These are phyloP conservation scores for Termitomyces sp. DNA, from an alignment of 1,284 basidiomycete genomes.

Conservation along the genomic window DNA sequence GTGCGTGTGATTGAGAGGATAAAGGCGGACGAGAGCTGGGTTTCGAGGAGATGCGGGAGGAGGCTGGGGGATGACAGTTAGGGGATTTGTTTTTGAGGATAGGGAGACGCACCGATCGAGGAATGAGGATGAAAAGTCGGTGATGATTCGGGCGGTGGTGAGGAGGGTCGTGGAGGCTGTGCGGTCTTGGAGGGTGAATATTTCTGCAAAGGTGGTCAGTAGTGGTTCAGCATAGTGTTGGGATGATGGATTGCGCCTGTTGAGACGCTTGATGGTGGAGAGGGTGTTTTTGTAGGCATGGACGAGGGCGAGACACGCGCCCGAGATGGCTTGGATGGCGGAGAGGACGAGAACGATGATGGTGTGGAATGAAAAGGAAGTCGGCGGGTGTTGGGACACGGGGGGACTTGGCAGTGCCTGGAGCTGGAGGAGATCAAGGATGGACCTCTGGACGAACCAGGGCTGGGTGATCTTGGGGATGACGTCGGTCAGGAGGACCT, in stretches of 20 bases:
- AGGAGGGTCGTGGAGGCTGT: constrained; percentile 39
- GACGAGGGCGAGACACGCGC: constrained; percentile 59
- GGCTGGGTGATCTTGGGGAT: constrained; percentile 70
- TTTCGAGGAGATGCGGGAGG: constrained; percentile 55
- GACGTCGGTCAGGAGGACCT: constrained; percentile 60
- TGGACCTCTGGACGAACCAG: constrained; percentile 71
- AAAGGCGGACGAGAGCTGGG: constrained; percentile 48
- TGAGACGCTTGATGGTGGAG: constrained; percentile 60
- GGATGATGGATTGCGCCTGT: constrained; percentile 29
- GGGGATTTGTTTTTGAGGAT: constrained; percentile 5
- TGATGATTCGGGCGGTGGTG: constrained; percentile 32
- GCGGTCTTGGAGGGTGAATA: constrained; percentile 42
- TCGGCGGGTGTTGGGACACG: too few species aligned
- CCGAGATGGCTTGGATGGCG: constrained; percentile 65
- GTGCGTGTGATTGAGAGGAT: constrained; percentile 43
- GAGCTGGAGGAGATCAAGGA: constrained; percentile 53
- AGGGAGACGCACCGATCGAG: constrained; percentile 43
- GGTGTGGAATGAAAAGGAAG: too few species aligned
- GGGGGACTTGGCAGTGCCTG: constrained; percentile 22
- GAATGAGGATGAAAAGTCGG: constrained; percentile 37
- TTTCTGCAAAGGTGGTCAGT: constrained; percentile 42
- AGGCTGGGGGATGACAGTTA: constrained; percentile 34
- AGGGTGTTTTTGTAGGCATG: constrained; percentile 63
- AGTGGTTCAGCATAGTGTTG: constrained; percentile 31
- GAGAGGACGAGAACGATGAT: constrained; percentile 66